Base-by-base conservation (phyloP, 106 monocot genomes). In the Narthecium ossifragum region DNA sequence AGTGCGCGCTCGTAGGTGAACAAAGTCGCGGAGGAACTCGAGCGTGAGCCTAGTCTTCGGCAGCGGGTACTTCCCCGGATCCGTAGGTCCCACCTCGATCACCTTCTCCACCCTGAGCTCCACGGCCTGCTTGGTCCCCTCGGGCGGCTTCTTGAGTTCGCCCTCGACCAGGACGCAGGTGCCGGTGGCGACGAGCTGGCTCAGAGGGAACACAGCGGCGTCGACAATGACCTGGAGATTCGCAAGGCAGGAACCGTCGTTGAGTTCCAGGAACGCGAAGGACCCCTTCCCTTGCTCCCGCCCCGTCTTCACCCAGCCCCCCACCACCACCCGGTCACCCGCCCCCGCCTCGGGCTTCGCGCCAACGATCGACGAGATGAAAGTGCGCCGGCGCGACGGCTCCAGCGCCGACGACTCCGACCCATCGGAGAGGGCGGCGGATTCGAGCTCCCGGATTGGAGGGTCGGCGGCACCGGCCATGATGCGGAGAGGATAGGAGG, bases 201-300 rank as follows among this genome's bases (percentile, higher is more conserved):
- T 27, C 3, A 94, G 83, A 26, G 82, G 75, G 59, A 53, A 31
- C 10, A 89, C 88, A 8, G 55, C 45, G 18, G 72, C 63, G 53
- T 94, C 83, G 18, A 89, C 75, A 48, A 94, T 83, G n/a, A 90
- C 94, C 83, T 94, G 94, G 5, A 94, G 86, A 34, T 80, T 90
- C 18, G 76, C 75, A 53, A 70, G 65, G 78, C 90, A 94, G 2
- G 89, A 80, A 0, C 94, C 94, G 26, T 94, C 94, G 66, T 90
- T 94, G 80, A 94, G 79, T 65, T 94, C 94, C 21, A 94, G 73
- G 70, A 94, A 94, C 13, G 94, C 94, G 71, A 94, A 94, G 5
- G 83, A 51, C 0, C 94, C 94, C 72, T 83, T 94, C 32, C 94
- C 94, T 39, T 94, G 94, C 75, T 94, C 90, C 12, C 94, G 48